Base-by-base conservation (phyloP, 805 yeast genomes). In the Candida easanensis region DNA sequence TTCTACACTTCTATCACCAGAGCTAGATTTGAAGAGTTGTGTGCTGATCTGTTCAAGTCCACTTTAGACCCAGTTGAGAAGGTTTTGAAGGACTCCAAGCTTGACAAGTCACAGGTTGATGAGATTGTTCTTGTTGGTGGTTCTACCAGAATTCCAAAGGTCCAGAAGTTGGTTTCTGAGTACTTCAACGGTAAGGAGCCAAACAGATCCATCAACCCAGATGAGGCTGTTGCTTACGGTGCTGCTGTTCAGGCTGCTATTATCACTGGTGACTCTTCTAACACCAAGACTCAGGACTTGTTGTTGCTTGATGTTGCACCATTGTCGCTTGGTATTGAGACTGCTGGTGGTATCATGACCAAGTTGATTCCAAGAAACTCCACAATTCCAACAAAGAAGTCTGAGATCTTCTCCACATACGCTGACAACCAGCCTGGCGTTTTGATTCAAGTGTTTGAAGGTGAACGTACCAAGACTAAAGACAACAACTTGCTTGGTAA, bases 151-250 rank as follows among this genome's bases (percentile, higher is more conserved):
- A 90, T 90, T 77, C 97, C 97, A 78, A 89, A 88, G 79, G 84
- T 90, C 59, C 97, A 90, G 77, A 90, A 89, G 73, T 80, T 90
- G 62, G 96, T 90, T 46, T 85, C 96, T 60, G 97, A 90, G 73
- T 90, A 78, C 85, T 90, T 90, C 84, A 88, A 90, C 74, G 97
- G 97, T 70, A 90, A 90, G 77, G 96, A 90, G 75, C 96, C 96
- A 74, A 88, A 88, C 81, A 88, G 84, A 79, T 88, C 96, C 45
- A 89, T 89, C 72, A 89, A 89, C 84, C 97, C 97, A 62, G 97
- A 90, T 79, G 97, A 89, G 79, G 97, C 97, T 67, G 97, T 89
- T 71, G 97, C 97, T 64, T 89, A 89, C 77, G 97, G 97, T 84
- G 97, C 97, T 57, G 97, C 97, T 57, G 97, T 89, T 60, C 97